Evolutionary conservation across 1,284 basidiomycete species (phyloP), one percentile per base, ranked within the genome.

Genomic region (Schizophyllum commune): DNA sequence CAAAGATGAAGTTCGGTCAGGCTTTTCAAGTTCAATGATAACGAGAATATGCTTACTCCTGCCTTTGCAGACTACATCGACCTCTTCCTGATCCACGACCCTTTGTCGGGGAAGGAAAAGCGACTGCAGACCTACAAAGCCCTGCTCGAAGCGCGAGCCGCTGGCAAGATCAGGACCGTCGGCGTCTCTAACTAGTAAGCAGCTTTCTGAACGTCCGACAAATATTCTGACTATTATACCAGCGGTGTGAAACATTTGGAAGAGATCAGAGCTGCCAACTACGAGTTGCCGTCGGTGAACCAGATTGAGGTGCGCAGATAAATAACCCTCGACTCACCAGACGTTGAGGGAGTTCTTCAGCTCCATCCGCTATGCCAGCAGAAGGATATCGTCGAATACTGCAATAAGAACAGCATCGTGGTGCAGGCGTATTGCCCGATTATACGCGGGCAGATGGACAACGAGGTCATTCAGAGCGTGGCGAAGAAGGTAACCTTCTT

Each of bases 311-410:
- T 84, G 66, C 39, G 70, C 61, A 39, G 60, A 19, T 13, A 32
- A 52, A 63, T 53, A 51, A 34, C 27, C 11, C 17, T 32, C 21
- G 20, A 34, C 22, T 32, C 27, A 61, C 52, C 13, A 1, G n/a
- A 7, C 13, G 13, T 3, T 47, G 17, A 47, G 3, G 4, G 5
- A 4, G 13, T 3, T 60, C n/a, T 57, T 32, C 68, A 92, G 84
- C 77, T 94, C 6, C 91, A 94, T 69, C 92, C 93, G 0, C 85
- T 89, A 66, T 94, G 91, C 73, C 92, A 94, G 68, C 91, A 93
- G 64, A 77, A 77, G 54, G 81, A 85, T 8, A 92, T 95, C 61
- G 91, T 92, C 27, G 77, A 82, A 19, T 95, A 91, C 71, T 95
- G 93, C 74, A 69, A 74, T 22, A 71, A 81, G 57, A 76, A 92